Conservation (phyloP, 192 early-diverging fungal genomes). For the Borealophlyctis nickersoniae region DNA sequence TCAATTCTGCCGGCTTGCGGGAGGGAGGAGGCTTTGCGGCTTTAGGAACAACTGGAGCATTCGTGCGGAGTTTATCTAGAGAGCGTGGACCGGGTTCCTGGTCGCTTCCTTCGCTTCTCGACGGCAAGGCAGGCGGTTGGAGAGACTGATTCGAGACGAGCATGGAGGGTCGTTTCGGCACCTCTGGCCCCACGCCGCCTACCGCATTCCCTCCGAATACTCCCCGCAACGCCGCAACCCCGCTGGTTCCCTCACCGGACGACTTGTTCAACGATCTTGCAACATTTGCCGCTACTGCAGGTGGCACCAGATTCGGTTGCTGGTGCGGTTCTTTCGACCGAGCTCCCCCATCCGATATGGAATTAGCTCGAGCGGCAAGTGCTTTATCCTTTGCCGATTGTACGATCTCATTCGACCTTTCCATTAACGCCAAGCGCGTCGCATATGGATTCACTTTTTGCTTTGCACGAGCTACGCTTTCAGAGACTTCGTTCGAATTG, state of each 20-base stretch:
- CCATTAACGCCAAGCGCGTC: slow-evolving; percentile 18
- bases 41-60: slow-evolving; percentile 9
- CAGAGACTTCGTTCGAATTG: neutral
- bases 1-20: neutral
- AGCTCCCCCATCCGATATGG: neutral
- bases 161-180: slow-evolving; percentile 3
- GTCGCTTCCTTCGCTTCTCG: neutral
- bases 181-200: neutral
- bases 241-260: neutral
- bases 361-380: neutral
- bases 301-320: slow-evolving; percentile 2
- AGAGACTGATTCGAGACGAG: slow-evolving; percentile 5
- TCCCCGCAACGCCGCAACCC: slow-evolving; percentile 12
- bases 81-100: slow-evolving; percentile 1
- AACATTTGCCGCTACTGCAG: neutral
- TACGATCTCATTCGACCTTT: slow-evolving; percentile 19
- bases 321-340: neutral
- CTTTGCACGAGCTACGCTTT: slow-evolving; percentile 10
- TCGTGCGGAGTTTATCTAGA: neutral
- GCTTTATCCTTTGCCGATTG: slow-evolving; percentile 13
- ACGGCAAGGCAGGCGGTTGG: slow-evolving; percentile 1
- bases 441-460: slow-evolving; percentile 9
- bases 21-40: neutral
- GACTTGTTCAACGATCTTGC: slow-evolving; percentile 2
- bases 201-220: neutral